Evolutionary conservation across 306 rosid species (phyloP).

Genomic region (Quercus engelmannii): DNA sequence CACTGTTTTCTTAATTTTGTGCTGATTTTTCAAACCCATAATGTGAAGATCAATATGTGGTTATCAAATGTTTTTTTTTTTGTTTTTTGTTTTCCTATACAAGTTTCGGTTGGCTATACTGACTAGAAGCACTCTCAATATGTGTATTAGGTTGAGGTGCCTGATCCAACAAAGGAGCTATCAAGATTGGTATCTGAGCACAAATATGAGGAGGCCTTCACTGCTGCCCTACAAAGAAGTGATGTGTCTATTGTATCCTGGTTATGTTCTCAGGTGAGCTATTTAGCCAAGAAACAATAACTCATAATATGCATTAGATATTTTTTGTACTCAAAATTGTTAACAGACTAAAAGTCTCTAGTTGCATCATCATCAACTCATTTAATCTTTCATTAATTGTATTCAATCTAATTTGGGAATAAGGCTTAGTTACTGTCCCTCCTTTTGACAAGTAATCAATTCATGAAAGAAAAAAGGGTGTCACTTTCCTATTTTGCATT

Average conservation of each 20-base stretch:
- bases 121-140: conserved; percentile 1
- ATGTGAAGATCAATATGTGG: background rate
- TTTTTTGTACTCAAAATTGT: background rate
- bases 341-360: background rate
- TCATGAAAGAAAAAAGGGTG: too few species aligned
- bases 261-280: conserved; percentile 86
- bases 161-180: conserved; percentile 89
- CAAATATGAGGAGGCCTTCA: conserved; percentile 93
- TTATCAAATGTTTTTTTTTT: background rate
- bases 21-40: background rate
- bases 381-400: background rate
- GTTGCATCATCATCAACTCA: background rate
- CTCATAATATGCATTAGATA: background rate
- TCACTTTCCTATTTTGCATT: background rate
- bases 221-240: conserved; percentile 79
- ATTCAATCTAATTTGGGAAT: background rate
- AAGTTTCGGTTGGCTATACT: background rate
- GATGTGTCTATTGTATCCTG: conserved; percentile 92
- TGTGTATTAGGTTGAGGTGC: conserved; percentile 72
- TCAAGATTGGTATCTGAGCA: conserved; percentile 72
- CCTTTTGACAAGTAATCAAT: too few species aligned
- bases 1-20: background rate
- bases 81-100: background rate
- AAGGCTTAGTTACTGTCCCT: background rate
- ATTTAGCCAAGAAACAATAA: background rate